Evolutionary conservation across 2,329 filamentous ascomycete genomes (phyloP), one percentile per base, ranked within the genome.

Genomic region (Aspergillus transmontanensis): DNA sequence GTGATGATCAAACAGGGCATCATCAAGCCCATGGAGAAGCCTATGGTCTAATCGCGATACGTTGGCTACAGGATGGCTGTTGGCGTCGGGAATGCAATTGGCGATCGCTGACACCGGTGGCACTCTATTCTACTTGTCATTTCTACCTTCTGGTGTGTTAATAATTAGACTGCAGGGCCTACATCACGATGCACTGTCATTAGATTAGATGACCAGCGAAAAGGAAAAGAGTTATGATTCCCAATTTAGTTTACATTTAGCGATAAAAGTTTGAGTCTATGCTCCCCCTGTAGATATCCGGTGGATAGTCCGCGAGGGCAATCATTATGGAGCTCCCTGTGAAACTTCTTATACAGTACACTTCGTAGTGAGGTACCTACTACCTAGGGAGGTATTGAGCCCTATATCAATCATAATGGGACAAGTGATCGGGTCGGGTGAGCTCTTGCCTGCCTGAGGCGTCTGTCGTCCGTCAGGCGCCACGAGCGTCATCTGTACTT

Each of bases 1-100:
- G 86, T 98, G 68, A 83, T 98, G 77, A 83, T 97, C 77, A 97
- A 96, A 83, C 92, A 94, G 80, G 95, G 95, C 54, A 85, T 96
- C 69, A 93, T 99, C 78, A 86, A 88, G 72, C 91, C 95, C 46
- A 92, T 99, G 86, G 88, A 90, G 62, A 94, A 91, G 81, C 94
- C 94, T 21, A 74, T 86, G 69, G 75, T 85, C 41, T 86, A 77
- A 72, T 32, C 50, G 23, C 14, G 14, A n/a, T 51, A 26, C 50
- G 51, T 57, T 26, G 56, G 53, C 45, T 63, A 45, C 58, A 48
- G 58, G 54, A 61, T 54, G 60, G 57, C 60, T 53, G 57, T 55
- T 56, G 43, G 36, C 34, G 61, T 51, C 54, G 64, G 59, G 59
- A 21, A 28, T 53, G 14, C 28, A 34, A 28, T 53, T 34, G 19